Evolutionary conservation across 345 rosid species (phyloP).

Genomic region (Rhodomyrtus tomentosa): DNA sequence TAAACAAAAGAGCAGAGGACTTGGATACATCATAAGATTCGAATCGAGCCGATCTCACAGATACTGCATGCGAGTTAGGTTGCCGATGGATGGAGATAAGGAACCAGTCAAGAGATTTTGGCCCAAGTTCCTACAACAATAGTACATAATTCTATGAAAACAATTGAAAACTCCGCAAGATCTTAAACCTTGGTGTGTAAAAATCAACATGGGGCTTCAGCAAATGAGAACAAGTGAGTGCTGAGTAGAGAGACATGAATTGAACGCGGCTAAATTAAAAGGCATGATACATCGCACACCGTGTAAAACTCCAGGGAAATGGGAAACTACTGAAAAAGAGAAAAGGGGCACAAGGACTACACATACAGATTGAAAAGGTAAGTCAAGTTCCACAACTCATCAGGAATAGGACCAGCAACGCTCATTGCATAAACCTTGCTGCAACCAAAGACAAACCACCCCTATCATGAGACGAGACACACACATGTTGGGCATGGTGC

Average conservation of each 20-base stretch:
- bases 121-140: constrained; percentile 21
- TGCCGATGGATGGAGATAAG: constrained; percentile 33
- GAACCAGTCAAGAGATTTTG: constrained; percentile 38
- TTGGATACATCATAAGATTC: neutral
- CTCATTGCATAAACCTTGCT: constrained; percentile 23
- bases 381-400: constrained; percentile 38
- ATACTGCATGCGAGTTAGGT: constrained; percentile 38
- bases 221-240: neutral
- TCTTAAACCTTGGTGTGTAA: neutral
- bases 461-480: neutral
- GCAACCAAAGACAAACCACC: neutral
- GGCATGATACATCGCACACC: neutral
- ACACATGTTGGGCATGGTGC: neutral
- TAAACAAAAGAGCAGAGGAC: neutral
- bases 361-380: constrained; percentile 33
- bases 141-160: constrained; percentile 20
- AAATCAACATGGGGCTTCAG: neutral
- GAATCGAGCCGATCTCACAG: constrained; percentile 38
- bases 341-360: neutral
- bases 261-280: neutral
- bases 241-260: neutral
- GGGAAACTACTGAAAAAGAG: neutral
- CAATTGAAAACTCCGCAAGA: neutral
- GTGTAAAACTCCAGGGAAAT: neutral
- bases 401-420: constrained; percentile 29